These are phyloP conservation scores for Pyrus hybrid DNA, from an alignment of 331 rosid species.

Conservation along the genomic window DNA sequence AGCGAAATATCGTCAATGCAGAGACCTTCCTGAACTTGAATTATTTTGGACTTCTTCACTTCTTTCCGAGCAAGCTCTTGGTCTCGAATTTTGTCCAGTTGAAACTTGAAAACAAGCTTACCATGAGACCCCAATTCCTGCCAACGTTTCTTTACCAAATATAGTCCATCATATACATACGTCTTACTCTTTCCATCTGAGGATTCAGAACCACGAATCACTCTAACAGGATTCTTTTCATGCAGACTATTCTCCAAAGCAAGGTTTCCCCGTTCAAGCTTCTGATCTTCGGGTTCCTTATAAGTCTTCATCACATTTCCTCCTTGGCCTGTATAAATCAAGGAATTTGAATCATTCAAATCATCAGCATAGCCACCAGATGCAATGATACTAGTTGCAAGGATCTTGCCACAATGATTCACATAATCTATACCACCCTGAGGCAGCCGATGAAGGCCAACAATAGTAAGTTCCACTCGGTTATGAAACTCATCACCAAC, in stretches of 20 bases:
- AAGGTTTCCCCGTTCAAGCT: conserved; percentile 87
- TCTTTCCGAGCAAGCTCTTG: conserved; percentile 84
- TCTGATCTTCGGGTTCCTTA: conserved; percentile 85
- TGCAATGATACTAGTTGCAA: conserved; percentile 81
- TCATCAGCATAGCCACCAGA: conserved; percentile 79
- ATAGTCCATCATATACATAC: conserved; percentile 77
- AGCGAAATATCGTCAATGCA: conserved; percentile 63
- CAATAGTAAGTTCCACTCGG: conserved; percentile 64
- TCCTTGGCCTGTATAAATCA: conserved; percentile 81
- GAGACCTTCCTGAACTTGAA: conserved; percentile 53
- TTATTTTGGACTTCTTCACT: conserved; percentile 64
- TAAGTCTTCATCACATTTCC: conserved; percentile 56
- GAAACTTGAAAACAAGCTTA: conserved; percentile 68
- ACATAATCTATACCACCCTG: conserved; percentile 80
- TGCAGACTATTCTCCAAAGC: conserved; percentile 69
- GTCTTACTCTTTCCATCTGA: conserved; percentile 48
- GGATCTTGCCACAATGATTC: conserved; percentile 38
- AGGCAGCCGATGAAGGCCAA: conserved; percentile 70
- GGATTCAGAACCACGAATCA: conserved; percentile 74
- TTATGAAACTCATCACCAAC: conserved; percentile 89
- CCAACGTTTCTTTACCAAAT: conserved; percentile 58
- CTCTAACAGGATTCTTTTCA: conserved; percentile 67
- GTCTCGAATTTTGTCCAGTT: conserved; percentile 52
- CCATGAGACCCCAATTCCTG: conserved; percentile 78
- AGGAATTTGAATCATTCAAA: conserved; percentile 51